phyloP scores from a whole-genome alignment of 805 yeast species.

The Saccharomycopsis sp. region DNA sequence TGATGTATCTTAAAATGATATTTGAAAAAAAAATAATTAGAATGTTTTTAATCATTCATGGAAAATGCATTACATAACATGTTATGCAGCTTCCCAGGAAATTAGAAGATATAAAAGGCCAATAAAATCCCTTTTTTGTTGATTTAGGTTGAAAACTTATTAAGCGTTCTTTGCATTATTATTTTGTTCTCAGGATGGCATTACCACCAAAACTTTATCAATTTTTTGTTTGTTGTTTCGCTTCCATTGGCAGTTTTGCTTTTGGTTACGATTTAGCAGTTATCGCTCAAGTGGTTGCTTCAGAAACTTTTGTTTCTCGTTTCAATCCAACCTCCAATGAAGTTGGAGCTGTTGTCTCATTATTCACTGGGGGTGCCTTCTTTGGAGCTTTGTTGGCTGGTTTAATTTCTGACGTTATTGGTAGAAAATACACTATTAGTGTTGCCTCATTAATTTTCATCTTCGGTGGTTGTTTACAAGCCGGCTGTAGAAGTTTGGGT shows the following conservation, averaged over 20 bases:
- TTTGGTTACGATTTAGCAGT: slow-evolving; percentile 31
- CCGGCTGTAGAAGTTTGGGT: slow-evolving; percentile 9
- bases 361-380: slow-evolving; percentile 37
- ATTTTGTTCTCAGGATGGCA: no score
- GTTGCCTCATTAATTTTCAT: slow-evolving; percentile 8
- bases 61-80: no score
- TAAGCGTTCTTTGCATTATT: no score
- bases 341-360: slow-evolving; percentile 31
- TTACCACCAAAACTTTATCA: slow-evolving; percentile 9
- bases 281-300: slow-evolving; percentile 29
- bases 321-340: slow-evolving; percentile 17
- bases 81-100: no score
- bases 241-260: slow-evolving; percentile 30
- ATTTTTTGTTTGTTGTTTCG: slow-evolving; percentile 26
- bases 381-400: slow-evolving; percentile 35
- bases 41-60: no score
- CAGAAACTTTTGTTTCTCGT: slow-evolving; percentile 23
- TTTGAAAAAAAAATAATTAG: no score
- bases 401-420: slow-evolving; percentile 6
- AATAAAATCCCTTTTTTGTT: no score
- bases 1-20: no score
- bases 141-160: no score
- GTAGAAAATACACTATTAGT: slow-evolving; percentile 11
- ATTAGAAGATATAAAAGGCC: no score
- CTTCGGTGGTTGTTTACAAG: slow-evolving; percentile 9